Evolutionary conservation across 257 asterid species (phyloP).

Genomic region (Lithospermum erythrorhizon): DNA sequence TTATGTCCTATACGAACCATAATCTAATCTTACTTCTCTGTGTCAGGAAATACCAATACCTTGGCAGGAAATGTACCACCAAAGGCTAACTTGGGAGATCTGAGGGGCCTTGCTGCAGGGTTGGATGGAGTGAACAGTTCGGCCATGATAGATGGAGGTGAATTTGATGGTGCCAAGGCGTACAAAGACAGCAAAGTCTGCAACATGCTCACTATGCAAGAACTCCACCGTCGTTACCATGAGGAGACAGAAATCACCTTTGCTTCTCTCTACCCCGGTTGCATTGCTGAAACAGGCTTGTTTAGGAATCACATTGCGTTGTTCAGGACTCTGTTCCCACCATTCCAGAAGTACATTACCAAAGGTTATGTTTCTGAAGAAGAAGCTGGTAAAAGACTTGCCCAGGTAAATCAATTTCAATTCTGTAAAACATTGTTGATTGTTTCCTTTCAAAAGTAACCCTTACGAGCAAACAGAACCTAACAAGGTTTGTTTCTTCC

Average conservation of each 20-base stretch:
- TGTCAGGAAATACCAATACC: constrained; percentile 77
- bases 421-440: background rate
- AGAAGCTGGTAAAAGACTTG: constrained; percentile 83
- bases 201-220: constrained; percentile 96
- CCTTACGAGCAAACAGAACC: background rate
- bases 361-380: constrained; percentile 88
- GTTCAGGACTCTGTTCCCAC: constrained; percentile 82
- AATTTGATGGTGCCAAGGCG: constrained; percentile 93
- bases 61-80: constrained; percentile 96
- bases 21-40: background rate
- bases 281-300: constrained; percentile 89
- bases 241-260: constrained; percentile 86
- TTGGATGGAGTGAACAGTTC: constrained; percentile 65
- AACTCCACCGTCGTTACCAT: constrained; percentile 76
- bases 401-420: constrained; percentile 36
- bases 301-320: constrained; percentile 84
- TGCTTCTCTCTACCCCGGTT: constrained; percentile 87
- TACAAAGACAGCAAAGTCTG: constrained; percentile 97
- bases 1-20: background rate
- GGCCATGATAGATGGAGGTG: constrained; percentile 84
- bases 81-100: constrained; percentile 84
- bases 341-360: constrained; percentile 80
- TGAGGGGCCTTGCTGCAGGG: constrained; percentile 75
- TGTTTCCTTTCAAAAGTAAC: background rate
- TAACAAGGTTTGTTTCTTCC: constrained; percentile 3